These are phyloP conservation scores for Meyerozyma guilliermondii DNA, from an alignment of 1,139 yeast genomes.

Conservation along the genomic window DNA sequence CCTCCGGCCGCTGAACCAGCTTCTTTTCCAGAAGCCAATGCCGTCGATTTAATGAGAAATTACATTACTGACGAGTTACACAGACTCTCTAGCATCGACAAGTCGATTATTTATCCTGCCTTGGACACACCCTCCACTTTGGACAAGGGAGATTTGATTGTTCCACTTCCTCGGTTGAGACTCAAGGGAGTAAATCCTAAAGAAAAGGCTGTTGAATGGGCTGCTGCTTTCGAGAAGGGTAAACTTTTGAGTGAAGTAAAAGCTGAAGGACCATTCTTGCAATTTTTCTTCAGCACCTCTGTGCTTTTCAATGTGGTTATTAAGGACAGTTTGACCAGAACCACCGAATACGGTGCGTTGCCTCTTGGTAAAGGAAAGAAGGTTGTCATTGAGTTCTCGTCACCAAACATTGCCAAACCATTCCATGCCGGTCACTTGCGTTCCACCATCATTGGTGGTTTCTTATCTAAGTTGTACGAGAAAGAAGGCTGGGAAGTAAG, in stretches of 20 bases:
- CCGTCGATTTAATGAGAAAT: conserved; percentile 81
- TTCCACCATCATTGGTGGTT: conserved; percentile 98
- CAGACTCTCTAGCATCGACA: conserved; percentile 66
- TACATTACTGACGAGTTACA: conserved; percentile 79
- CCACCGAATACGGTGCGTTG: conserved; percentile 62
- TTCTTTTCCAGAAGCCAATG: conserved; percentile 68
- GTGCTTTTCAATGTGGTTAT: conserved; percentile 65
- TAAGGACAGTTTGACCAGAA: conserved; percentile 63
- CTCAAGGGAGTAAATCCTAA: conserved; percentile 82
- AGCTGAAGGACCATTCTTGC: conserved; percentile 89
- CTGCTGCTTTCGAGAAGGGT: conserved; percentile 61
- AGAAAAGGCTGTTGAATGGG: conserved; percentile 82
- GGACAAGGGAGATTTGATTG: conserved; percentile 89
- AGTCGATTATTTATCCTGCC: conserved; percentile 69
- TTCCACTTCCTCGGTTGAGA: conserved; percentile 92
- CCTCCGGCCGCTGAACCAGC: conserved; percentile 23
- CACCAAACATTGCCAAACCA: conserved; percentile 98
- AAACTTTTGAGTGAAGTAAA: conserved; percentile 63
- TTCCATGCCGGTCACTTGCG: conserved; percentile 99
- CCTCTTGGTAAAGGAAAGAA: conserved; percentile 74
- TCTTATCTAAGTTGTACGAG: conserved; percentile 84
- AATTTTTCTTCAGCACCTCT: conserved; percentile 72
- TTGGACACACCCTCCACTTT: conserved; percentile 82
- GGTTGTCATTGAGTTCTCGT: conserved; percentile 82
- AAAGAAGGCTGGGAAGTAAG: conserved; percentile 85